Evolutionary conservation across 148 eudicot genomes (phyloP).

Genomic region (Dianthus caryophyllus): DNA sequence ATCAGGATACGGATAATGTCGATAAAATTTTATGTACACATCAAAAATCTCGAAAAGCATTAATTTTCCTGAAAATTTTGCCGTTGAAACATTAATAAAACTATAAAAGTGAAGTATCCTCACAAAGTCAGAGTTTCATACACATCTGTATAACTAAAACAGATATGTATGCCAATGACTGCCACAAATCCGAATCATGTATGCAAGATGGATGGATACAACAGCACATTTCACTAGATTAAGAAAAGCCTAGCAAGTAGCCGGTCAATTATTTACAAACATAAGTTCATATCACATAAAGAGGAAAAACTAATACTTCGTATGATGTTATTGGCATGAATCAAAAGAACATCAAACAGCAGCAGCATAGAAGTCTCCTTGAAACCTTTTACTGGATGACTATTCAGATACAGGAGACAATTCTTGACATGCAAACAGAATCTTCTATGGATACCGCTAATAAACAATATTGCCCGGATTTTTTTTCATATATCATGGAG

Average conservation of each 20-base stretch:
- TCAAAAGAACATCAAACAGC: not conserved
- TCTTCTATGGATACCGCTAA: not conserved
- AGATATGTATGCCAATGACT: not conserved
- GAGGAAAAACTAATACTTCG: not conserved
- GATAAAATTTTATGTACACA: not conserved
- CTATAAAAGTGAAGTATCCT: not conserved
- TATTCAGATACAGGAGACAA: not conserved
- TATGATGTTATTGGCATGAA: not conserved
- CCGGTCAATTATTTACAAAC: not conserved
- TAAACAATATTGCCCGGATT: not conserved
- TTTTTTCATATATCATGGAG: not conserved
- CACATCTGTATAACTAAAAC: not conserved
- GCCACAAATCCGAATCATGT: not conserved
- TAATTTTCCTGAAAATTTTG: not conserved
- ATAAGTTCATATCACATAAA: not conserved
- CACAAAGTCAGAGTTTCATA: not conserved
- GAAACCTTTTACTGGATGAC: not conserved
- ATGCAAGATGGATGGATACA: not conserved
- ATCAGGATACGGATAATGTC: not conserved
- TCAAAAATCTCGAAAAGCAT: not conserved
- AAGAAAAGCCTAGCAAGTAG: not conserved
- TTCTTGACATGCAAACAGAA: not conserved
- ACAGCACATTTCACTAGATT: not conserved
- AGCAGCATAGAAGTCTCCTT: not conserved
- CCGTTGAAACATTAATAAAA: not conserved